Percentiles rank a stretch among this genome's conserved stretches.
Evolutionary conservation across 768 basidiomycete species (phyloP).

Genomic region (Gymnopilus dilepis): DNA sequence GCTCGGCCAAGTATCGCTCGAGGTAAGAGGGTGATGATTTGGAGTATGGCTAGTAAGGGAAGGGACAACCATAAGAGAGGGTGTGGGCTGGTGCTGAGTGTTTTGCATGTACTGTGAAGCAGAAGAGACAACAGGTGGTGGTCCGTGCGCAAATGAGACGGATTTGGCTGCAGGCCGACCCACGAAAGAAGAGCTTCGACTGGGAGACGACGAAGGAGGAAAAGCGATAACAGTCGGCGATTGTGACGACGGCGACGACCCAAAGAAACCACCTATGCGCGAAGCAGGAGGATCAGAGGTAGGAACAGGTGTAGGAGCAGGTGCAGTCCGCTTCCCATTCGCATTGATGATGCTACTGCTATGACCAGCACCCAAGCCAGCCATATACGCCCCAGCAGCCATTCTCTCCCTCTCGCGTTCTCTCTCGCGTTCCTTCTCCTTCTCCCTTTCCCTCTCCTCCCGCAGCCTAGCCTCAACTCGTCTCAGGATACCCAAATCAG

Average conservation of each 20-base stretch:
- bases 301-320: constrained; percentile 19
- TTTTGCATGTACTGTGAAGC: constrained; percentile 12
- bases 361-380: constrained; percentile 14
- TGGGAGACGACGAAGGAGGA: constrained; percentile 3
- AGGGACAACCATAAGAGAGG: background rate
- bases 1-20: background rate
- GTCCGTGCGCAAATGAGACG: constrained; percentile 49
- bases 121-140: constrained; percentile 21
- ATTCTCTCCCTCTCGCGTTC: constrained; percentile 38
- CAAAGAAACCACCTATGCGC: background rate
- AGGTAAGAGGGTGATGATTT: background rate
- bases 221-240: background rate
- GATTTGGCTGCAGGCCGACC: constrained; percentile 56
- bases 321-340: constrained; percentile 39
- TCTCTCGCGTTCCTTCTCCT: constrained; percentile 37
- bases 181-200: constrained; percentile 22
- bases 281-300: constrained; percentile 22
- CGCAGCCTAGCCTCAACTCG: constrained; percentile 62
- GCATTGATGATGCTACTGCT: constrained; percentile 26
- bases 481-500: constrained; percentile 75
- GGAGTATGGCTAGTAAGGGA: constrained; percentile 1
- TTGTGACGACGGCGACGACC: constrained; percentile 19
- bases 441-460: constrained; percentile 48
- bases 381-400: constrained; percentile 32
- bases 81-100: constrained; percentile 1